phyloP scores from a whole-genome alignment of 768 basidiomycete species.

The Leucosporidium yakuticum region DNA sequence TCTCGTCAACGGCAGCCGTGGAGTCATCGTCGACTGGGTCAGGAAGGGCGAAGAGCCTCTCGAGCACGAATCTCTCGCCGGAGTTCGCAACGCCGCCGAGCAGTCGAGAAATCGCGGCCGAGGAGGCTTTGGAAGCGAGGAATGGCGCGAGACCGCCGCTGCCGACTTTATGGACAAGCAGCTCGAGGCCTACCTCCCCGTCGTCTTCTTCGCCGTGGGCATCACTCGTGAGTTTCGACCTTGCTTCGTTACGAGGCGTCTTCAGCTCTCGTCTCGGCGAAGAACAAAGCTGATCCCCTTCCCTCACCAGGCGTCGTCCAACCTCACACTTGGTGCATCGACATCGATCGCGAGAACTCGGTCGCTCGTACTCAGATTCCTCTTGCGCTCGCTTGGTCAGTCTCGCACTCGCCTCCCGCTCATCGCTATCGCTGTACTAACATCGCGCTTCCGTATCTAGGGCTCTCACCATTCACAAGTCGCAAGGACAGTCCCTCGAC shows the following conservation, averaged over 20 bases:
- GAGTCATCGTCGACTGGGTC: slow-evolving; percentile 34
- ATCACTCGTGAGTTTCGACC: slow-evolving; percentile 6
- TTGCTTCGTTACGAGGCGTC: no score
- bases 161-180: slow-evolving; percentile 21
- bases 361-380: slow-evolving; percentile 69
- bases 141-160: slow-evolving; percentile 29
- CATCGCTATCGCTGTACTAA: no score
- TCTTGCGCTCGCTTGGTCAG: slow-evolving; percentile 51
- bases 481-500: slow-evolving; percentile 90
- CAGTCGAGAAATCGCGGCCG: neutral
- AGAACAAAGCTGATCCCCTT: neutral
- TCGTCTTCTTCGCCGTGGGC: slow-evolving; percentile 29
- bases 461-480: slow-evolving; percentile 63
- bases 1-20: slow-evolving; percentile 30
- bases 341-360: slow-evolving; percentile 12
- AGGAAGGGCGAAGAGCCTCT: slow-evolving; percentile 1
- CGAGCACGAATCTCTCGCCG: no score
- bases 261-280: no score
- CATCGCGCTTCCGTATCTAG: no score
- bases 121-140: slow-evolving; percentile 19
- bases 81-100: neutral
- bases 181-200: slow-evolving; percentile 13
- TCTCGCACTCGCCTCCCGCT: no score
- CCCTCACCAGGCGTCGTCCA: neutral
- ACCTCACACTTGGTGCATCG: neutral